Evolutionary conservation across 805 yeast genomes (phyloP), one percentile per base, ranked within the genome.

Genomic region (Hagleromyces aurorensis): DNA sequence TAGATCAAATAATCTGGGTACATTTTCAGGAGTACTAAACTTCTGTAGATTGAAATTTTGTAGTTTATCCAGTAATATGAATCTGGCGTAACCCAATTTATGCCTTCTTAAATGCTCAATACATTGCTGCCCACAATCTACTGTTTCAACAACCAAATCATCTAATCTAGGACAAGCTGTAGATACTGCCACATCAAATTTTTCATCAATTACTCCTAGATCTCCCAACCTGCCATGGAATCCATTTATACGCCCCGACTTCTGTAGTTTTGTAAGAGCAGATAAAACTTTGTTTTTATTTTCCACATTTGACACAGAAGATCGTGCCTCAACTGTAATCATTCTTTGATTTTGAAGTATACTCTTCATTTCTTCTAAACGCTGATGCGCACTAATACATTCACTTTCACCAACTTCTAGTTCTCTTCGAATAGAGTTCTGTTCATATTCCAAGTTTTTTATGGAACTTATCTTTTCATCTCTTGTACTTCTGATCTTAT

Each of bases 111-210:
- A 67, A 47, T 83, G 78, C 23, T 83, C 89, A 32, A 91, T 80
- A 52, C 93, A 81, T 33, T 67, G 72, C 41, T 76, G 80, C 5
- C 85, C 93, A 30, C 75, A 72, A 30, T 70, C 73, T 3, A 77
- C 74, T 4, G 72, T 69, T 27, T 86, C 96, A 3, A 91, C 97
- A 11, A 91, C 97, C 67, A 86, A 75, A 38, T 93, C 89, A 52
- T 89, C 94, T 34, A 91, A 64, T 6, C 87, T 77, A 1, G 94
- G 86, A 41, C 91, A 85, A 0, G 96, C 97, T 0, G 97, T 91
- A 0, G 97, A 86, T 6, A 91, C 75, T 0, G 98, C 98, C 30
- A 86, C 72, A 57, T 93, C 97, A 52, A 81, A 91, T 46, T 72
- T 70, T 40, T 80, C 83, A 51, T 85, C 95, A 40, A 91, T 91